These are phyloP conservation scores for Epichloe glyceriae DNA, from an alignment of 2,329 filamentous ascomycete species.

Conservation along the genomic window DNA sequence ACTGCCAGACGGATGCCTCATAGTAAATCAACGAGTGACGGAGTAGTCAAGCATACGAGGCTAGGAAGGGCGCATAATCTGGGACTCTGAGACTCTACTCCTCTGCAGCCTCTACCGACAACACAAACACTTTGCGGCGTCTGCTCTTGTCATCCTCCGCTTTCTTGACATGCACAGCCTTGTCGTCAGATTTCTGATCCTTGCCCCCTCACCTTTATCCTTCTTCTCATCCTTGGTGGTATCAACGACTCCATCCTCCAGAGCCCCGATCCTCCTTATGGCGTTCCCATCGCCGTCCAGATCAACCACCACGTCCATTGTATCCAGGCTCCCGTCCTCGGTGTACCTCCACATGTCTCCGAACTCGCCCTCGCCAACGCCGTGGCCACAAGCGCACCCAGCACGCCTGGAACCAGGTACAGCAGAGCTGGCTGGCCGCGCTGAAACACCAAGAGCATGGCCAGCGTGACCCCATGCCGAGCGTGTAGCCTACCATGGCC, in stretches of 20 bases:
- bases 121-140: constrained; percentile 18
- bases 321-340: constrained; percentile 52
- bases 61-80: neutral
- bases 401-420: constrained; percentile 80
- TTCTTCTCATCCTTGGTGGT: constrained; percentile 19
- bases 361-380: constrained; percentile 60
- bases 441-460: constrained; percentile 62
- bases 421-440: constrained; percentile 83
- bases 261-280: constrained; percentile 25
- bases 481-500: constrained; percentile 60
- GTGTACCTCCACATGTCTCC: constrained; percentile 69
- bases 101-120: constrained; percentile 21
- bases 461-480: constrained; percentile 64
- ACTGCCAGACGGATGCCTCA: no score
- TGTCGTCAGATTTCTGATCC: constrained; percentile 2
- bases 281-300: constrained; percentile 36
- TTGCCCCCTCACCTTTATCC: constrained; percentile 7
- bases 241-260: constrained; percentile 25
- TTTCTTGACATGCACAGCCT: constrained; percentile 8
- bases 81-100: neutral
- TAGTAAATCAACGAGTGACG: no score
- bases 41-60: no score
- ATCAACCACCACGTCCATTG: constrained; percentile 40
- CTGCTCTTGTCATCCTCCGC: constrained; percentile 11
- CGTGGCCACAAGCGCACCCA: constrained; percentile 62